A percentile compares a stretch with the other conserved stretches of the same genome.
These are phyloP conservation scores for Zymoseptoria passerinii DNA, from an alignment of 2,329 filamentous ascomycete species.

Conservation along the genomic window DNA sequence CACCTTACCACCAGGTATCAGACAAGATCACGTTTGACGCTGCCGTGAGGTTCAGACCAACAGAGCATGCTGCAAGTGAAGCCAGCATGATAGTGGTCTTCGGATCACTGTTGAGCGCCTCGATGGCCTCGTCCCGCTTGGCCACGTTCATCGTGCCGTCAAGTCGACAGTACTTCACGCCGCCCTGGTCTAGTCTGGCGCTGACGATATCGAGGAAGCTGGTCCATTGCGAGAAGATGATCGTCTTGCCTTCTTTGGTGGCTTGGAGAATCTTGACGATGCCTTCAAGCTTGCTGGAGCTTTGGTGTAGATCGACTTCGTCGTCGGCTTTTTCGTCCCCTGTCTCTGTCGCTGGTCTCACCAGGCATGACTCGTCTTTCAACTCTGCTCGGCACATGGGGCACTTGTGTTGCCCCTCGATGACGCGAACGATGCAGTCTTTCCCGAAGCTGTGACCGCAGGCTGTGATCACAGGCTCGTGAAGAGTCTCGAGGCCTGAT, in stretches of 20 bases:
- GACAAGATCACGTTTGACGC: conserved; percentile 78
- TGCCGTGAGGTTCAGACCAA: conserved; percentile 77
- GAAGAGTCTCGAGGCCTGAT: conserved; percentile 53
- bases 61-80: conserved; percentile 71
- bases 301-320: conserved; percentile 47
- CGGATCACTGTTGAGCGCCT: conserved; percentile 57
- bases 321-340: conserved; percentile 43
- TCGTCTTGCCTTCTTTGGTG: conserved; percentile 59
- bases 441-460: conserved; percentile 76
- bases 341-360: conserved; percentile 51
- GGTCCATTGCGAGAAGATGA: conserved; percentile 73
- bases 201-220: conserved; percentile 66
- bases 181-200: conserved; percentile 52
- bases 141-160: conserved; percentile 70
- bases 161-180: conserved; percentile 60
- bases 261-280: conserved; percentile 67
- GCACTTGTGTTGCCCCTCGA: conserved; percentile 69
- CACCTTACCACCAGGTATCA: conserved; percentile 67
- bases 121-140: conserved; percentile 63
- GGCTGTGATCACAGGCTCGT: conserved; percentile 69
- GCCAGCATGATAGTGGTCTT: conserved; percentile 70
- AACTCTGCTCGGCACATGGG: conserved; percentile 73
- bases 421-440: conserved; percentile 64
- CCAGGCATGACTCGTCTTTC: conserved; percentile 50
- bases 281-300: conserved; percentile 76